Evolutionary conservation across 768 basidiomycete genomes (phyloP), one percentile per base, ranked within the genome.

Genomic region (Tricholomella constricta): DNA sequence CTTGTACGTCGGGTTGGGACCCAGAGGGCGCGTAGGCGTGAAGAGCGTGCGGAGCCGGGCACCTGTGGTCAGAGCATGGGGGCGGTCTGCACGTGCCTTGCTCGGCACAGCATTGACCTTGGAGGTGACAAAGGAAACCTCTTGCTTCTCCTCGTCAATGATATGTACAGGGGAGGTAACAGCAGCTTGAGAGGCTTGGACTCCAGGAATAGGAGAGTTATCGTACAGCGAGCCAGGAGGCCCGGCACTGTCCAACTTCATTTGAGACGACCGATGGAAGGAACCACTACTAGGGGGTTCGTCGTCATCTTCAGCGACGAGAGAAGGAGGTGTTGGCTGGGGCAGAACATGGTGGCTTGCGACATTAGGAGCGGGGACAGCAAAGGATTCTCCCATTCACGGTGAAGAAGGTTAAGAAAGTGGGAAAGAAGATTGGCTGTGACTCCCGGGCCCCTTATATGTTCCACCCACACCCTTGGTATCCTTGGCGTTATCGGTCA

Each of bases 211-310:
- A 44, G 55, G 37, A 31, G 54, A 22, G 29, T 48, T 37, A 44
- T 48, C 23, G 29, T 35, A 6, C 27, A 31, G 14, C 7, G 29
- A 32, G 48, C 14, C 15, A n/a, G n/a, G 25, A 35, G 43, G 52
- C 43, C 42, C 54, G n/a, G 19, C 47, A 31, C 40, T 23, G 34
- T 17, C 26, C n/a, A 38, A 26, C 35, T 52, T 58, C 55, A 74
- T 63, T 73, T 75, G 56, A 71, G 67, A 22, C 59, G 63, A 32
- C 66, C 69, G 23, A 66, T 45, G n/a, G 54, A 56, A 22, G 63
- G 57, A 60, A 59, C 70, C 67, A 71, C 69, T 73, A 74, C 71
- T 73, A 73, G 74, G 73, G 59, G 73, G 74, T 66, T 74, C 72
- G 35, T 76, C 73, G 54, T 74, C 73, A 54, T 76, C 73, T 70